These are phyloP conservation scores for Xeromyces bisporus DNA, from an alignment of 495 filamentous ascomycete species.

Conservation along the genomic window DNA sequence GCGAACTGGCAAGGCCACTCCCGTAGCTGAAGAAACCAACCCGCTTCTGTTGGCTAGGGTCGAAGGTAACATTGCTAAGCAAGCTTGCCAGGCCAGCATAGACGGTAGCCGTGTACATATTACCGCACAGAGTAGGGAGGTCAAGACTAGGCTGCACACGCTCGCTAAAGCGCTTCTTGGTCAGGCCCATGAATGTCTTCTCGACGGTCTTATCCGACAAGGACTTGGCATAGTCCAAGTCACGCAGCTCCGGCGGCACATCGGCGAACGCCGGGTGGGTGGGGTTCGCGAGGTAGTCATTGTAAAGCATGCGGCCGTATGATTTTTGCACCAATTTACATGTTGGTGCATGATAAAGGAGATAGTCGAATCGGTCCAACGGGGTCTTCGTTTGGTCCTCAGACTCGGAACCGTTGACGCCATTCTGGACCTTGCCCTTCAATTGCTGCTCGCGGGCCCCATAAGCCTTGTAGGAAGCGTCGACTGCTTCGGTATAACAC, in stretches of 20 bases:
- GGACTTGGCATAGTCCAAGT: conserved; percentile 71
- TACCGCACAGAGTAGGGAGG: conserved; percentile 87
- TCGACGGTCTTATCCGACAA: conserved; percentile 85
- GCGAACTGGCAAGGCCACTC: conserved; percentile 71
- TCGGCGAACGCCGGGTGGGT: conserved; percentile 63
- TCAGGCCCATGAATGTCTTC: conserved; percentile 88
- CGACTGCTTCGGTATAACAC: conserved; percentile 93
- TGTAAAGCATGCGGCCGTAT: conserved; percentile 89
- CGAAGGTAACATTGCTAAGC: conserved; percentile 53
- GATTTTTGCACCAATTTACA: conserved; percentile 97
- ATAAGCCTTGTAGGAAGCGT: conserved; percentile 92
- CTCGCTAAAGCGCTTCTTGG: conserved; percentile 89
- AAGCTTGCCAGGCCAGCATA: conserved; percentile 72
- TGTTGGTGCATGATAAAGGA: conserved; percentile 89
- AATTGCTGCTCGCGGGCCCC: conserved; percentile 62
- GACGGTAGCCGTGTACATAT: conserved; percentile 97
- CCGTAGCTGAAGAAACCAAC: conserved; percentile 92
- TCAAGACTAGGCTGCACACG: conserved; percentile 72
- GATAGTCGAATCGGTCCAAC: conserved; percentile 88
- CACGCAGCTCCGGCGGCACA: conserved; percentile 69
- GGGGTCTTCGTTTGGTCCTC: conserved; percentile 41
- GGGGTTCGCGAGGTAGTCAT: conserved; percentile 77
- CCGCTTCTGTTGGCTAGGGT: conserved; percentile 63
- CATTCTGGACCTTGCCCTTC: conserved; percentile 42
- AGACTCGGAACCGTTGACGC: conserved; percentile 36